Evolutionary conservation across 2,329 filamentous ascomycete species (phyloP).

Genomic region (Fusarium tuaranense): DNA sequence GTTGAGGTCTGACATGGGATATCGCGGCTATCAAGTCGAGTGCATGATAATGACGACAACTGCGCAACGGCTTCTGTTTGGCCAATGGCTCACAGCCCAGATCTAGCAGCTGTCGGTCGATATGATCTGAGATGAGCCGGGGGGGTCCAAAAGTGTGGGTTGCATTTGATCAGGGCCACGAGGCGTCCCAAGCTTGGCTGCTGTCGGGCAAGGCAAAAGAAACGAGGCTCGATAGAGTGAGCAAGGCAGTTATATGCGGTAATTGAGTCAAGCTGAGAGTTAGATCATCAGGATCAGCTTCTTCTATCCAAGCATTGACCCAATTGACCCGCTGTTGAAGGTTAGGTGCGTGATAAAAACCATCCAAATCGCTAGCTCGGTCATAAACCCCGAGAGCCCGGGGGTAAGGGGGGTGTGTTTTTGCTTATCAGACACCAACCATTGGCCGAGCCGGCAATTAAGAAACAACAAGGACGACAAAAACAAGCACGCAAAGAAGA

Average conservation of each 20-base stretch:
- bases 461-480: constrained; percentile 1
- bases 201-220: background rate
- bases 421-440: constrained; percentile 29
- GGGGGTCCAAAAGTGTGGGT: constrained; percentile 10
- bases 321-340: background rate
- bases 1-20: background rate
- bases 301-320: background rate
- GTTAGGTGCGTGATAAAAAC: background rate
- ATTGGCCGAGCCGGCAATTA: constrained; percentile 31
- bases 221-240: background rate
- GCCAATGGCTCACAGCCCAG: constrained; percentile 11
- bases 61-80: constrained; percentile 12
- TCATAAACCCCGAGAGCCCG: constrained; percentile 5
- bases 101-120: background rate
- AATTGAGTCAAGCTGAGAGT: background rate
- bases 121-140: constrained; percentile 38
- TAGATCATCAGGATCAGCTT: background rate
- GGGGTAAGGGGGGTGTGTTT: constrained; percentile 1
- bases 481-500: constrained; percentile 12
- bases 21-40: background rate
- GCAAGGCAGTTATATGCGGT: background rate
- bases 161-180: constrained; percentile 1
- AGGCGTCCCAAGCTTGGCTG: constrained; percentile 5
- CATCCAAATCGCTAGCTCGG: constrained; percentile 4
- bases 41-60: constrained; percentile 1